Evolutionary conservation across 257 asterid species (phyloP).

Genomic region (Capsicum rhomboideum): DNA sequence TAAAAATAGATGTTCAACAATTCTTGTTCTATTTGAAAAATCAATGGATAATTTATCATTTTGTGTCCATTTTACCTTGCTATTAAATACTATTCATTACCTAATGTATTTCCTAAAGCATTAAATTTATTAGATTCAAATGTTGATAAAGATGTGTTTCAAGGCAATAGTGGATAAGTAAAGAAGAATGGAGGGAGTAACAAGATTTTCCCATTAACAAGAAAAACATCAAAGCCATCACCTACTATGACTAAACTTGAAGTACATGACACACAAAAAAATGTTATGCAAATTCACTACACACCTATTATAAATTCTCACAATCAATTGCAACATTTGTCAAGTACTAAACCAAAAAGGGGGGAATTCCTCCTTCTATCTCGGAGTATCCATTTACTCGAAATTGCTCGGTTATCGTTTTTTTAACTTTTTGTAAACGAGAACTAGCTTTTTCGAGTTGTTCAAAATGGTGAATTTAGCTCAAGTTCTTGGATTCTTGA

Average conservation of each 20-base stretch:
- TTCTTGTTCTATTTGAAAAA: too few species aligned
- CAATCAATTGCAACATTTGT: neutral
- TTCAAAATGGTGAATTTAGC: slow-evolving; percentile 5
- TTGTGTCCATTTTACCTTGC: too few species aligned
- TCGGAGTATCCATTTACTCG: neutral
- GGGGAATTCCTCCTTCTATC: neutral
- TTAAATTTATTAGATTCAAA: too few species aligned
- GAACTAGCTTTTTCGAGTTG: neutral
- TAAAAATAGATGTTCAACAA: too few species aligned
- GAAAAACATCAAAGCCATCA: slow-evolving; percentile 9
- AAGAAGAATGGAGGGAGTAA: too few species aligned
- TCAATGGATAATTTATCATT: too few species aligned
- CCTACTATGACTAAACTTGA: slow-evolving; percentile 37
- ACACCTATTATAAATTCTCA: slow-evolving; percentile 20
- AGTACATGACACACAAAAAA: slow-evolving; percentile 37
- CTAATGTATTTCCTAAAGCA: too few species aligned
- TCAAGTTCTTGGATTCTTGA: neutral
- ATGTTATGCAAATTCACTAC: neutral
- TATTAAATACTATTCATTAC: too few species aligned
- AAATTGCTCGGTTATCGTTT: neutral
- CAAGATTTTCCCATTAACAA: neutral
- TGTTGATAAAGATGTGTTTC: too few species aligned
- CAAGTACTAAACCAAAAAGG: too few species aligned
- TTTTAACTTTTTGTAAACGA: neutral
- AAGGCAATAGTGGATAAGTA: too few species aligned